phyloP scores from a whole-genome alignment of 2,329 filamentous ascomycete species.

The Botryotinia calthae region DNA sequence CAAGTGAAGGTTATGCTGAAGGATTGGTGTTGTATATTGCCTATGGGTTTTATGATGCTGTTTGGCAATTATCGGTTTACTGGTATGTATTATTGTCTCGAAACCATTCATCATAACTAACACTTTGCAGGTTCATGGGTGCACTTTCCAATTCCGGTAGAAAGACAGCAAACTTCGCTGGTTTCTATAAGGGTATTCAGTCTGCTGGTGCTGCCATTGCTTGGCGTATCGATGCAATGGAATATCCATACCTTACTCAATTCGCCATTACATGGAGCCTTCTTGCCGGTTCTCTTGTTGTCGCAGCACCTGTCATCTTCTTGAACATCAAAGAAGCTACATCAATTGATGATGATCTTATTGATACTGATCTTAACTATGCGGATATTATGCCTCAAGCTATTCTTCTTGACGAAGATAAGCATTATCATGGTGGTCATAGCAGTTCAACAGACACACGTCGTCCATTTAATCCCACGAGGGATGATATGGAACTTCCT shows the following conservation, averaged over 20 bases:
- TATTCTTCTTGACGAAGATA: slow-evolving; percentile 6
- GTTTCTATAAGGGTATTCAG: slow-evolving; percentile 84
- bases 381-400: slow-evolving; percentile 54
- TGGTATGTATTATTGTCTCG: slow-evolving; percentile 65
- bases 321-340: slow-evolving; percentile 76
- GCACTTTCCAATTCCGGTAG: slow-evolving; percentile 85
- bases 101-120: slow-evolving; percentile 14
- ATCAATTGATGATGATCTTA: slow-evolving; percentile 72
- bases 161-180: slow-evolving; percentile 84
- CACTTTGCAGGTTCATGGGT: slow-evolving; percentile 72
- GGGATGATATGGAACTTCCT: slow-evolving; percentile 12
- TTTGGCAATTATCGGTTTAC: slow-evolving; percentile 85
- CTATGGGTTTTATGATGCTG: slow-evolving; percentile 82
- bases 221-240: slow-evolving; percentile 63
- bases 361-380: slow-evolving; percentile 80
- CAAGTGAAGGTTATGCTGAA: slow-evolving; percentile 61
- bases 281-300: slow-evolving; percentile 66
- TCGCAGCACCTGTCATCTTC: slow-evolving; percentile 75
- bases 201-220: slow-evolving; percentile 75
- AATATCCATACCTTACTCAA: slow-evolving; percentile 64
- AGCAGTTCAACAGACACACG: neutral
- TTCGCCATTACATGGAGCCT: slow-evolving; percentile 75
- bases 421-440: neutral
- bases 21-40: slow-evolving; percentile 86
- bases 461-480: neutral